Evolutionary conservation across 768 basidiomycete species (phyloP).

Genomic region (Boletus reticuloceps): DNA sequence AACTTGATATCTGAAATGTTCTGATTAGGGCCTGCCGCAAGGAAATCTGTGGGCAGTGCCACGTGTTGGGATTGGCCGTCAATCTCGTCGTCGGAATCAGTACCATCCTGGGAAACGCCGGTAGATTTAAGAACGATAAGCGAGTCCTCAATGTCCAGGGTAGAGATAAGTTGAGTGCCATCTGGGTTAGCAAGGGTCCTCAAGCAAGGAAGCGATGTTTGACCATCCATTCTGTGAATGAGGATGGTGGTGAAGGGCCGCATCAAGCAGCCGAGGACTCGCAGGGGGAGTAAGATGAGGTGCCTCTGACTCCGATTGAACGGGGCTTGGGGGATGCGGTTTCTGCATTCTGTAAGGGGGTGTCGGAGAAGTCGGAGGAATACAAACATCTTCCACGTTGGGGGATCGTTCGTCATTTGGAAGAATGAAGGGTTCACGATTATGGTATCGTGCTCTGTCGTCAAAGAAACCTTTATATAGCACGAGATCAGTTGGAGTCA

Average conservation of each 20-base stretch:
- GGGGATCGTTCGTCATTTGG: constrained; percentile 7
- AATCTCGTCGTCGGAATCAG: constrained; percentile 1
- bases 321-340: neutral
- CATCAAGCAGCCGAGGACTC: neutral
- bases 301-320: neutral
- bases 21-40: neutral
- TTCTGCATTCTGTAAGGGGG: constrained; percentile 20
- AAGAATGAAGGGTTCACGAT: constrained; percentile 7
- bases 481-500: constrained; percentile 20
- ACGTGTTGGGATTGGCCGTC: constrained; percentile 1
- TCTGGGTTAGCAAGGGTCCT: constrained; percentile 37
- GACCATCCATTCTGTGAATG: constrained; percentile 42
- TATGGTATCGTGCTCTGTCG: neutral
- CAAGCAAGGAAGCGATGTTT: constrained; percentile 32
- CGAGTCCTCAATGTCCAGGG: constrained; percentile 27
- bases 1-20: neutral
- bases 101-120: neutral
- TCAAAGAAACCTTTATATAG: constrained; percentile 6
- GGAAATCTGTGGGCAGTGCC: constrained; percentile 23
- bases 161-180: constrained; percentile 23
- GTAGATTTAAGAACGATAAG: constrained; percentile 7
- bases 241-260: constrained; percentile 21
- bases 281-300: neutral
- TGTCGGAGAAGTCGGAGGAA: constrained; percentile 22
- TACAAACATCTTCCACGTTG: neutral